Conservation (phyloP, 805 yeast genomes). For the Kregervanrija delftensis region DNA sequence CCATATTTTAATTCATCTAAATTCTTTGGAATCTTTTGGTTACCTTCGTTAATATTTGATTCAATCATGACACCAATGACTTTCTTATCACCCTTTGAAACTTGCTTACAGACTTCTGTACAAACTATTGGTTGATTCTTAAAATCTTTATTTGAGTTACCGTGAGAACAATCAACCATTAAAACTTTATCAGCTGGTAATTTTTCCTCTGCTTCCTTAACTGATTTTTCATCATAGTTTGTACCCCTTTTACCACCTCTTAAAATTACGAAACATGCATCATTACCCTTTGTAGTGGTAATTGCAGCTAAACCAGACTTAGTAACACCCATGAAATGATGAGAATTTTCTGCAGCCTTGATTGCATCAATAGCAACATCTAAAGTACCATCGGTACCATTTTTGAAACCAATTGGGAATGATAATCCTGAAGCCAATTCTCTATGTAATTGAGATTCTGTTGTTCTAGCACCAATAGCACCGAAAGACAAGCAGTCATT, state of each 20-base stretch:
- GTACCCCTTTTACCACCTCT: constrained; percentile 96
- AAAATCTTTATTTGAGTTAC: constrained; percentile 91
- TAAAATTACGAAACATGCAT: constrained; percentile 86
- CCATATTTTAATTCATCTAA: constrained; percentile 75
- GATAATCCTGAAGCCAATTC: constrained; percentile 95
- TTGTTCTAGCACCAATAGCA: constrained; percentile 98
- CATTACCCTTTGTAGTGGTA: constrained; percentile 92
- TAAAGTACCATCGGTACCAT: constrained; percentile 94
- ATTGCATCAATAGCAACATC: constrained; percentile 93
- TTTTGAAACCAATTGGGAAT: constrained; percentile 98
- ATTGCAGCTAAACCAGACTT: constrained; percentile 96
- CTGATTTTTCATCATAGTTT: constrained; percentile 80
- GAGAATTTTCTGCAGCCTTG: constrained; percentile 84
- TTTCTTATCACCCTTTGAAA: constrained; percentile 68
- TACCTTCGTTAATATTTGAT: constrained; percentile 85
- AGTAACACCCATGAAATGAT: constrained; percentile 95
- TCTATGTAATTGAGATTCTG: constrained; percentile 96
- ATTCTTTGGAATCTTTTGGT: constrained; percentile 67
- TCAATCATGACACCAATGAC: constrained; percentile 96
- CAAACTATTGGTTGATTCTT: constrained; percentile 94
- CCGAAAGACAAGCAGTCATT: constrained; percentile 89
- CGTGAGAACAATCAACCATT: constrained; percentile 98
- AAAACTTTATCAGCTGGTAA: constrained; percentile 46
- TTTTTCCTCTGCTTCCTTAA: constrained; percentile 60
- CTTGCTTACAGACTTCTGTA: constrained; percentile 71